Base-by-base conservation (phyloP, 2,329 filamentous ascomycete species). In the Fusarium piperis region DNA sequence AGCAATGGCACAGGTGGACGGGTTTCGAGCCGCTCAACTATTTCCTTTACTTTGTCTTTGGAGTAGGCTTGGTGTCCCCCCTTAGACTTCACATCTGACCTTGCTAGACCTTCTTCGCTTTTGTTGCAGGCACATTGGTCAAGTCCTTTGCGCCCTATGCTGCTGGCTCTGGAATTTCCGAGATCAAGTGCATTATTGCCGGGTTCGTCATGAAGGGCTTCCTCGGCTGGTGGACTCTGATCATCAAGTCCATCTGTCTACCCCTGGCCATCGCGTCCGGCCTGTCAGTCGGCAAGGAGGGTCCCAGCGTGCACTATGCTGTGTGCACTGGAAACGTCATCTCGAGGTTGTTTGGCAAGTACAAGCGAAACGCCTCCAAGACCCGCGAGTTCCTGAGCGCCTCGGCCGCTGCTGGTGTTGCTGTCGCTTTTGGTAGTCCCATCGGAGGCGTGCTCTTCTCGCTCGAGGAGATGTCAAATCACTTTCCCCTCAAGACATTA, bases 161-260 rank as follows among this genome's bases (percentile, higher is more conserved):
- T 12, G 96, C 96, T 35, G 96, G 96, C 16, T 97, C 94, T 13
- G 96, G 96, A 41, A 99, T 99, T 65, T 98, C 94, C 13, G 96
- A 99, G 84, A 99, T 99, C 87, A 99, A 99, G 82, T 97, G 94
- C 82, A 98, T 99, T 79, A 97, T 99, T 78, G 96, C 95, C 6
- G 96, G 96, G 4, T 99, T 99, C 79, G 94, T 98, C 56, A 99
- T 99, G 96, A 98, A 98, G 82, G 96, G 95, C 0, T 99, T 99
- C 78, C 87, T 99, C 16, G 94, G 95, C 20, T 92, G 92, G 76
- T 94, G 94, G 89, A 98, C 96, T 6, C 85, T 99, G 33, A 81
- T 96, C 67, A 98, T 99, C 83, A 99, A 99, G 83, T 97, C 94
- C 0, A 89, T 98, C 62, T 93, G 93, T 26, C 85, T 99, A 53